Percentiles rank a stretch among this genome's conserved stretches.
These are phyloP conservation scores for Quercus bicolor DNA, from an alignment of 306 rosid genomes.

Conservation along the genomic window DNA sequence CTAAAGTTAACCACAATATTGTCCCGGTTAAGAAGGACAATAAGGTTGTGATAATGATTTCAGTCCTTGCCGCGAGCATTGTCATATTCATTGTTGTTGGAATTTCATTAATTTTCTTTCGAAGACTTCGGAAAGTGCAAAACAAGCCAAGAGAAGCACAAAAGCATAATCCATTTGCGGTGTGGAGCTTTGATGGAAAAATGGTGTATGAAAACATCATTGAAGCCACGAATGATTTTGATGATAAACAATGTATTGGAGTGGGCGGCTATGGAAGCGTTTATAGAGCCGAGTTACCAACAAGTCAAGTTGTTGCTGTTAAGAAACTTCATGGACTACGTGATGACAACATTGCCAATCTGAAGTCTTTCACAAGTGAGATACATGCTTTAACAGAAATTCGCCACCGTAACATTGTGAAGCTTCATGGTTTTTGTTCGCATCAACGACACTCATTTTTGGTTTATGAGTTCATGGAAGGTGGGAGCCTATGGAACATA, in stretches of 20 bases:
- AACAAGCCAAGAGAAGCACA: constrained; percentile 12
- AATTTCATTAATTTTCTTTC: too few relatives aligned
- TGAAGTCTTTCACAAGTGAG: constrained; percentile 21
- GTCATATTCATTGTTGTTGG: too few relatives aligned
- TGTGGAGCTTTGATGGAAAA: constrained; percentile 15
- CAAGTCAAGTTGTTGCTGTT: constrained; percentile 20
- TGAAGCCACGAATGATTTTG: constrained; percentile 18
- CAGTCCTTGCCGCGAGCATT: too few relatives aligned
- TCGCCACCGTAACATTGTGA: constrained; percentile 26
- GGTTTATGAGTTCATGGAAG: constrained; percentile 21
- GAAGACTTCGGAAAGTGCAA: neutral
- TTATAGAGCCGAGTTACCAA: constrained; percentile 32
- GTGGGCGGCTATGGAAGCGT: constrained; percentile 27
- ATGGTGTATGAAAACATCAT: constrained; percentile 13
- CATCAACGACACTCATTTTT: constrained; percentile 13
- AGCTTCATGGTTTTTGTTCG: constrained; percentile 26
- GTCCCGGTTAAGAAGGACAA: too few relatives aligned
- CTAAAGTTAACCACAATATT: too few relatives aligned
- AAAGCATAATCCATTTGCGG: constrained; percentile 5
- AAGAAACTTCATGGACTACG: constrained; percentile 17
- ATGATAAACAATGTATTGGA: constrained; percentile 26
- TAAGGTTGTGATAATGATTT: too few relatives aligned
- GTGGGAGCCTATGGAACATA: constrained; percentile 14
- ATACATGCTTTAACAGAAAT: constrained; percentile 19
- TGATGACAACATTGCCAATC: constrained; percentile 16